These are phyloP conservation scores for Fraxinus anomala DNA, from an alignment of 257 asterid genomes.

Conservation along the genomic window DNA sequence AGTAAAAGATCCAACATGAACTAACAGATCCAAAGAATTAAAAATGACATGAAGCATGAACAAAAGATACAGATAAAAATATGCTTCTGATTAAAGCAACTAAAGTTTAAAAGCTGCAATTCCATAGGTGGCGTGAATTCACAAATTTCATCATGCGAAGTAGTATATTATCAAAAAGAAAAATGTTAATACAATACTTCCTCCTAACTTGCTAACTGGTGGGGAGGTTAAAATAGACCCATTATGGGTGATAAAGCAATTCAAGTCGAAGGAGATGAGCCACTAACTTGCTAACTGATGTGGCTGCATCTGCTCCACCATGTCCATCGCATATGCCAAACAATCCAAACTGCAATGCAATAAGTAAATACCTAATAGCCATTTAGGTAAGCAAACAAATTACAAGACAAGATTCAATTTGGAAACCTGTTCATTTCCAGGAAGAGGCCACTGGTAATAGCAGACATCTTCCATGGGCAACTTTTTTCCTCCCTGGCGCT, in stretches of 20 bases:
- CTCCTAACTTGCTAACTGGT: background rate
- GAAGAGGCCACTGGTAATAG: conserved; percentile 88
- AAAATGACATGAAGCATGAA: background rate
- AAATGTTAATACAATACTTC: background rate
- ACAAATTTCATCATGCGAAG: background rate
- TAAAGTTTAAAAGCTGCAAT: background rate
- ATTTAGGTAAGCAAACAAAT: conserved; percentile 20
- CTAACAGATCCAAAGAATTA: conserved; percentile 4
- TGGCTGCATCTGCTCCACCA: conserved; percentile 91
- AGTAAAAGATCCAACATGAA: background rate
- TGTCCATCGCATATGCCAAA: conserved; percentile 92
- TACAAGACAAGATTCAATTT: conserved; percentile 21
- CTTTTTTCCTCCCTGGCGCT: conserved; percentile 82
- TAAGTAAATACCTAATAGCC: conserved; percentile 23
- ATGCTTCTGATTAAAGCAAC: conserved; percentile 5
- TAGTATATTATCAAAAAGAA: background rate
- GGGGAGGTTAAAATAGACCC: conserved; percentile 10
- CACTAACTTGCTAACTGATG: conserved; percentile 89
- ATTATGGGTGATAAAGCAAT: conserved; percentile 7
- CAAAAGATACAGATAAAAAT: background rate
- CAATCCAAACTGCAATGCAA: conserved; percentile 71
- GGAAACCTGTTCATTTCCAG: conserved; percentile 79
- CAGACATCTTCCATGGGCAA: conserved; percentile 90
- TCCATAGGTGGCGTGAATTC: background rate
- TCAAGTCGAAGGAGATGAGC: conserved; percentile 30